Conservation (phyloP, 345 rosid species). For the Microthlaspi erraticum region DNA sequence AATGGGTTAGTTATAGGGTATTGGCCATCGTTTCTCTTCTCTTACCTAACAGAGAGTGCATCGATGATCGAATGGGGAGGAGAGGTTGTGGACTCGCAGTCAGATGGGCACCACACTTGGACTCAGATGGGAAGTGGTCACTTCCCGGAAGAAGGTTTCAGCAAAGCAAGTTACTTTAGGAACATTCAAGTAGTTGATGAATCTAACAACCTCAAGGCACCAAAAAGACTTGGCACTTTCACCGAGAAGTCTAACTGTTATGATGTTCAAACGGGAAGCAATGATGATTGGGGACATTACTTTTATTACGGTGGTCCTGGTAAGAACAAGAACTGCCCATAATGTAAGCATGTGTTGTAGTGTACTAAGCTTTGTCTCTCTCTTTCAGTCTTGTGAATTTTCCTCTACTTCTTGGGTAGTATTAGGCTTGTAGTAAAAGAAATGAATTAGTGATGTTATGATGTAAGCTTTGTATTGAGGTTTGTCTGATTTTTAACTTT, state of each 20-base stretch:
- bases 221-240: constrained; percentile 81
- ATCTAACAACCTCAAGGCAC: constrained; percentile 93
- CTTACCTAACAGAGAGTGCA: constrained; percentile 92
- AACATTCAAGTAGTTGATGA: constrained; percentile 87
- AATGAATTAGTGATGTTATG: constrained; percentile 5
- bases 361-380: constrained; percentile 14
- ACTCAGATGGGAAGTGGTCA: constrained; percentile 99
- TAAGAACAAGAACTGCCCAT: constrained; percentile 77
- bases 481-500: constrained; percentile 14
- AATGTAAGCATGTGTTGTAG: constrained; percentile 8
- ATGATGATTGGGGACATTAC: constrained; percentile 98
- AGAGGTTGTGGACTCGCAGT: constrained; percentile 88
- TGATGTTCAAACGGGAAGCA: constrained; percentile 86
- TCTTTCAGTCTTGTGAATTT: constrained; percentile 17
- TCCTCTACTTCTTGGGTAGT: constrained; percentile 22
- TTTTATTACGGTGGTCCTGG: constrained; percentile 99
- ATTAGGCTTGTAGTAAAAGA: constrained; percentile 21
- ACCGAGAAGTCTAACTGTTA: constrained; percentile 95
- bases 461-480: constrained; percentile 21
- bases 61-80: constrained; percentile 99
- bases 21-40: constrained; percentile 96
- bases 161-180: constrained; percentile 88
- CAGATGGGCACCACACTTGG: constrained; percentile 81
- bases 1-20: constrained; percentile 83
- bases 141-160: constrained; percentile 95